Evolutionary conservation across 1,284 basidiomycete genomes (phyloP).

Genomic region (Cryptococcus floricola): DNA sequence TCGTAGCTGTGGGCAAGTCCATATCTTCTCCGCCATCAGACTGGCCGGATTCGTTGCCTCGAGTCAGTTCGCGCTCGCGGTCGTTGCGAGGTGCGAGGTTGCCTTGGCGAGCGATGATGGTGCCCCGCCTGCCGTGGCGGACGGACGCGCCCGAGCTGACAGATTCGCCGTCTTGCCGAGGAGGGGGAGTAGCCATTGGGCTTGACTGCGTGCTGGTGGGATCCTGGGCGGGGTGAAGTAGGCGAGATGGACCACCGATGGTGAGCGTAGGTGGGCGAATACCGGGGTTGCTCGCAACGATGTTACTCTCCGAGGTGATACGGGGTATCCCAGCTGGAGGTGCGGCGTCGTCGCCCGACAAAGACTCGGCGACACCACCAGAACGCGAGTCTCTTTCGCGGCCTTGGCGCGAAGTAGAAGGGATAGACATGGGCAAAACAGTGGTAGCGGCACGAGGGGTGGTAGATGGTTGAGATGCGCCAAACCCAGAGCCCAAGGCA

Average conservation of each 20-base stretch:
- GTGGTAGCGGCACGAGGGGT: slow-evolving; percentile 39
- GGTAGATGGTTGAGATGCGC: slow-evolving; percentile 19
- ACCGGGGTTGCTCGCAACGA: slow-evolving; percentile 15
- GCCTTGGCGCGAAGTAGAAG: slow-evolving; percentile 26
- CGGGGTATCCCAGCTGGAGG: slow-evolving; percentile 23
- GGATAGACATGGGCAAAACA: slow-evolving; percentile 34
- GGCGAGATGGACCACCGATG: slow-evolving; percentile 19
- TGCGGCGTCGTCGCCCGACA: slow-evolving; percentile 27
- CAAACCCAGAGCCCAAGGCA: neutral
- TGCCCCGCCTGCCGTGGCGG: slow-evolving; percentile 27
- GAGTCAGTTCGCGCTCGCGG: slow-evolving; percentile 14
- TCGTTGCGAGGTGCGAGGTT: slow-evolving; percentile 29
- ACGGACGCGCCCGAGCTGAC: slow-evolving; percentile 4
- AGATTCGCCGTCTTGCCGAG: slow-evolving; percentile 21
- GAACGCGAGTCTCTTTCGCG: slow-evolving; percentile 18
- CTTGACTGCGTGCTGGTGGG: slow-evolving; percentile 42
- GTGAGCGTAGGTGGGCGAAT: slow-evolving; percentile 21
- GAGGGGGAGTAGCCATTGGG: slow-evolving; percentile 41
- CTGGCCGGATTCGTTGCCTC: slow-evolving; percentile 34
- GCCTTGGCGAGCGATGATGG: slow-evolving; percentile 39
- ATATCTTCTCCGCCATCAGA: slow-evolving; percentile 40
- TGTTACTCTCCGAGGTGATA: slow-evolving; percentile 35
- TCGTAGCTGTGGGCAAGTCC: slow-evolving; percentile 35
- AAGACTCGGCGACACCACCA: slow-evolving; percentile 6
- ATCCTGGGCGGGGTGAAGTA: slow-evolving; percentile 33